These are phyloP conservation scores for Kwoniella dejecticola DNA, from an alignment of 768 basidiomycete genomes.

Conservation along the genomic window DNA sequence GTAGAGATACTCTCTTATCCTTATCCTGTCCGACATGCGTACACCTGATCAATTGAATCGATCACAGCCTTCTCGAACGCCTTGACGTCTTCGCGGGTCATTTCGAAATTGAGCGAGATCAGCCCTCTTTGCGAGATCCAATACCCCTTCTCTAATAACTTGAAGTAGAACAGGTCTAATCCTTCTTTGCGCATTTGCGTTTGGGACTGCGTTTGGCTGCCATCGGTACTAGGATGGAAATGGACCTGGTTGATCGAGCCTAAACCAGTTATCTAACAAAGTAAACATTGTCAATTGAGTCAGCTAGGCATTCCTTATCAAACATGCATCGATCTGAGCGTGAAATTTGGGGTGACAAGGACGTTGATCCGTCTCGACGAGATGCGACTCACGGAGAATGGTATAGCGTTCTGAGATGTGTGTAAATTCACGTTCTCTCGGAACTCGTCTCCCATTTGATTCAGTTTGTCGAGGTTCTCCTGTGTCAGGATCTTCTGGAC, in stretches of 20 bases:
- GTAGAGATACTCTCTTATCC: too few relatives aligned
- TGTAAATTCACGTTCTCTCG: conserved; percentile 15
- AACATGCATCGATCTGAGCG: background rate
- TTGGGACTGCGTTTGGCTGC: too few relatives aligned
- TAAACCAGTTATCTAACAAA: conserved; percentile 31
- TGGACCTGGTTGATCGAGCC: conserved; percentile 37
- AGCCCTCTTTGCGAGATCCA: conserved; percentile 28
- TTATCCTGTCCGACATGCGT: too few relatives aligned
- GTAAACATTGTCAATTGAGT: too few relatives aligned
- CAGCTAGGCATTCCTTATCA: background rate
- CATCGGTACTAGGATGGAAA: background rate
- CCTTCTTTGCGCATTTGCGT: background rate
- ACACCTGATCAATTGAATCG: background rate
- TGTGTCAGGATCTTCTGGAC: conserved; percentile 22
- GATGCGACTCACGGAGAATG: conserved; percentile 13
- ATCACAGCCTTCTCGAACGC: conserved; percentile 20
- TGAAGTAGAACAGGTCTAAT: conserved; percentile 21
- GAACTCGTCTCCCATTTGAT: conserved; percentile 25
- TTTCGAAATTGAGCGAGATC: conserved; percentile 17
- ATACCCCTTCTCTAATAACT: conserved; percentile 14
- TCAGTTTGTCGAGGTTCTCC: conserved; percentile 13
- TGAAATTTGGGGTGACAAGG: background rate
- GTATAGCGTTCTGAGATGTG: conserved; percentile 9
- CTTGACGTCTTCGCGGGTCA: conserved; percentile 4
- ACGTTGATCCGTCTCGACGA: background rate